Conservation (phyloP, 2,329 filamentous ascomycete genomes). For the Aspergillus tanneri region DNA sequence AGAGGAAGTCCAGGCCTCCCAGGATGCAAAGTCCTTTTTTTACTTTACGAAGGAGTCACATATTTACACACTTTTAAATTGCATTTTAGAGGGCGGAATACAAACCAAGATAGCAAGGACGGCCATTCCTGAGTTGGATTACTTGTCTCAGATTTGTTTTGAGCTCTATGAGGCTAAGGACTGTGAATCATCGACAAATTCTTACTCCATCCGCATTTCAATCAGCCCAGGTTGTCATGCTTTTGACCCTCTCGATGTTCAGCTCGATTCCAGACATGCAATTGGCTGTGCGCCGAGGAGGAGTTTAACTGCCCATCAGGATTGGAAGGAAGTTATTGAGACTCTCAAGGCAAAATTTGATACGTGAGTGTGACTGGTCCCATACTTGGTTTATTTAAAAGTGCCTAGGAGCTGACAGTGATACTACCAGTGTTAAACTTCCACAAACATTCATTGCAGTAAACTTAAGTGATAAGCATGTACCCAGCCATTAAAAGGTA, state of each 20-base stretch:
- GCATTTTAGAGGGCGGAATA: conserved; percentile 93
- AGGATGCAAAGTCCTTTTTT: conserved; percentile 92
- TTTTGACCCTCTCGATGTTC: conserved; percentile 92
- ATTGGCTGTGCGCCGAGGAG: conserved; percentile 91
- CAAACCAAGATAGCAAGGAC: conserved; percentile 95
- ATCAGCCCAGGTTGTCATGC: conserved; percentile 95
- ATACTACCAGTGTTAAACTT: conserved; percentile 46
- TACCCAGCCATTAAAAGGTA: conserved; percentile 21
- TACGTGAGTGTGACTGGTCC: no score
- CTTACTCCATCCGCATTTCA: conserved; percentile 94
- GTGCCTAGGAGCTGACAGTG: no score
- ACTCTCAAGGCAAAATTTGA: conserved; percentile 93
- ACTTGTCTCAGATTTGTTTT: conserved; percentile 95
- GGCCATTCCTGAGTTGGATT: conserved; percentile 94
- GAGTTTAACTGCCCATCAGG: conserved; percentile 83
- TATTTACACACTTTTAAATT: conserved; percentile 97
- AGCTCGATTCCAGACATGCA: conserved; percentile 92
- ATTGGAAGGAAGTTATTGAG: conserved; percentile 97
- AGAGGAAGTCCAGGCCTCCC: conserved; percentile 93
- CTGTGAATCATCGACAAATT: conserved; percentile 72
- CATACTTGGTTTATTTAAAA: no score
- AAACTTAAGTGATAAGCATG: conserved; percentile 52
- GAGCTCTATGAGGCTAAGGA: conserved; percentile 96
- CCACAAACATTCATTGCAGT: conserved; percentile 53
- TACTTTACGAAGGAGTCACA: conserved; percentile 99